A percentile compares a stretch with the other conserved stretches of the same genome.
phyloP scores from a whole-genome alignment of 2,329 filamentous ascomycete species.

The Graphiopsis chlorocephala region DNA sequence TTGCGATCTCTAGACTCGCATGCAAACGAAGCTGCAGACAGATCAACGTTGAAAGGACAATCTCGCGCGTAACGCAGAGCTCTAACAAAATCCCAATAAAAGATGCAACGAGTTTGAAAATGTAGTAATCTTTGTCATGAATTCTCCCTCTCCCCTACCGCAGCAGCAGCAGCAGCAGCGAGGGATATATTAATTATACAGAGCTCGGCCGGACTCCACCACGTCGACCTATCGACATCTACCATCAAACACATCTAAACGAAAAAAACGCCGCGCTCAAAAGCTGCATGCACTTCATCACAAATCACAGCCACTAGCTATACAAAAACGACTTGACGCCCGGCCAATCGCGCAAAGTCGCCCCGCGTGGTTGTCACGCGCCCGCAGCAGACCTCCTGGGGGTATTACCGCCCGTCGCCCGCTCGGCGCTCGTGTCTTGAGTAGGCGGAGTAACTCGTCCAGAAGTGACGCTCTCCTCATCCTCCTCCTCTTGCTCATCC shows the following conservation, averaged over 20 bases:
- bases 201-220: not conserved
- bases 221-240: not conserved
- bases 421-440: conserved; percentile 3
- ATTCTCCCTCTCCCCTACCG: too few relatives aligned
- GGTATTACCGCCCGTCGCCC: not conserved
- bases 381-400: not conserved
- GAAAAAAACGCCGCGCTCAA: not conserved
- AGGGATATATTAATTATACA: not conserved
- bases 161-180: not conserved
- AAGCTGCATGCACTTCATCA: not conserved
- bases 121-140: too few relatives aligned
- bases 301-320: not conserved
- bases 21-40: too few relatives aligned
- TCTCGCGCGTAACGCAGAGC: too few relatives aligned
- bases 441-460: conserved; percentile 1
- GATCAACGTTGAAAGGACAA: too few relatives aligned
- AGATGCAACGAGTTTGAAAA: too few relatives aligned
- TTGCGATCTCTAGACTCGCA: too few relatives aligned
- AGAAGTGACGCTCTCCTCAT: conserved; percentile 29
- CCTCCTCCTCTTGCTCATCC: conserved; percentile 12
- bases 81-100: too few relatives aligned
- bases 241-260: not conserved
- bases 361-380: not conserved
- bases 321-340: conserved; percentile 4
- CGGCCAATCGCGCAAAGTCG: not conserved